phyloP scores from a whole-genome alignment of 2,329 filamentous ascomycete species.

The Fonsecaea monophora region DNA sequence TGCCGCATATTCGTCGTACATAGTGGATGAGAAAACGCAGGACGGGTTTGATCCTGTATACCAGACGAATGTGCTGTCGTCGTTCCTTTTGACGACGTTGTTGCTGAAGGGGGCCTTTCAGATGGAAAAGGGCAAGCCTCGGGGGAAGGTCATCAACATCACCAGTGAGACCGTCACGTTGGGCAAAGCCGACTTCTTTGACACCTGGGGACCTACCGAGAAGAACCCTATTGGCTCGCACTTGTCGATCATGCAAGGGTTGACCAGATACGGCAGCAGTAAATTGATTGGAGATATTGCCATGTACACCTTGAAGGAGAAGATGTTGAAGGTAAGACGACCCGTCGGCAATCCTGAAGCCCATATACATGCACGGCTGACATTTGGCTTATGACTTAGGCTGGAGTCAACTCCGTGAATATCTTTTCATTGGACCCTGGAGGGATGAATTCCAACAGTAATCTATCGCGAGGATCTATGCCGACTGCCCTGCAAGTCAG shows the following conservation, averaged over 20 bases:
- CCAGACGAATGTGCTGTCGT: constrained; percentile 16
- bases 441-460: constrained; percentile 19
- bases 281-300: constrained; percentile 13
- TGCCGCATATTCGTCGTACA: constrained; percentile 16
- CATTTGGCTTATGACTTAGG: neutral
- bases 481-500: neutral
- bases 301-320: constrained; percentile 21
- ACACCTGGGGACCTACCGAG: constrained; percentile 18
- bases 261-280: constrained; percentile 21
- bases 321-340: constrained; percentile 6
- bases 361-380: neutral
- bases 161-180: constrained; percentile 7
- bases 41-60: constrained; percentile 15
- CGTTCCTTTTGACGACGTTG: constrained; percentile 16
- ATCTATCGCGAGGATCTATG: constrained; percentile 13
- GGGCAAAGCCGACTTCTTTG: constrained; percentile 16
- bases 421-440: constrained; percentile 18
- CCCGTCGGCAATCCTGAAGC: neutral
- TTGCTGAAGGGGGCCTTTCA: constrained; percentile 12
- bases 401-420: constrained; percentile 7
- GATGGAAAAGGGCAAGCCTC: neutral
- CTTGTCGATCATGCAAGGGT: constrained; percentile 10
- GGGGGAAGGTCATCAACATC: constrained; percentile 13
- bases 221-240: constrained; percentile 6
- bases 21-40: constrained; percentile 8